Base-by-base conservation (phyloP, 768 basidiomycete genomes). In the Pulveroboletus sp. region DNA sequence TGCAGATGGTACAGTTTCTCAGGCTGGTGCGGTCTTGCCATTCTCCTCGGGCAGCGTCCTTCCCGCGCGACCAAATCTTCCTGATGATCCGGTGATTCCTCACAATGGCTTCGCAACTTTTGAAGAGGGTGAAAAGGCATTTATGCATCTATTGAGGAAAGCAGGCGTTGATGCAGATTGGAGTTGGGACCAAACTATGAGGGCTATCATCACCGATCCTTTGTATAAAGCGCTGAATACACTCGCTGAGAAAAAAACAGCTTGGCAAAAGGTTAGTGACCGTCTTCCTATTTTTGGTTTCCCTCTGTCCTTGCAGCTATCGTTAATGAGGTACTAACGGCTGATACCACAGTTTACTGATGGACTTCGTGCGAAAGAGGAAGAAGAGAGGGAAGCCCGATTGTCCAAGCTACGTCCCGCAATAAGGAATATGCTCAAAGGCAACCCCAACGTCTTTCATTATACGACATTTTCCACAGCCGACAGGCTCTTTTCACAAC, bases 131-230 rank as follows among this genome's bases (percentile, higher is more conserved):
- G 93, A 96, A 68, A 89, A 89, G 63, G 96, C 94, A 11, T 99
- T 99, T 68, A 82, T 84, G 62, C 89, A 89, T 71, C 73, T 99
- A 49, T 71, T 99, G 58, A 79, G 86, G 59, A 92, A 91, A 71
- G 86, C 89, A 40, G 90, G 90, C 30, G 88, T 98, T 38, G 90
- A 92, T 69, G 83, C 87, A 39, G 84, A 79, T 56, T 97, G 91
- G 89, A 92, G 92, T 32, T 99, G 96, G 96, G 96, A 99, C 68
- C 84, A 90, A 72, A 93, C 93, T 46, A 96, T 98, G 90, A 81
- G 94, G 65, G 88, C 91, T 60, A 93, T 96, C 69, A 95, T 99
- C 70, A 97, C 93, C 60, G 95, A 98, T 74, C 95, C 96, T 39
- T 70, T 96, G 57, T 99, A 97, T 73, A 94, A 92, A 73, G 87